phyloP scores from a whole-genome alignment of 352 stramenopile species.

The Phytophthora ramorum region DNA sequence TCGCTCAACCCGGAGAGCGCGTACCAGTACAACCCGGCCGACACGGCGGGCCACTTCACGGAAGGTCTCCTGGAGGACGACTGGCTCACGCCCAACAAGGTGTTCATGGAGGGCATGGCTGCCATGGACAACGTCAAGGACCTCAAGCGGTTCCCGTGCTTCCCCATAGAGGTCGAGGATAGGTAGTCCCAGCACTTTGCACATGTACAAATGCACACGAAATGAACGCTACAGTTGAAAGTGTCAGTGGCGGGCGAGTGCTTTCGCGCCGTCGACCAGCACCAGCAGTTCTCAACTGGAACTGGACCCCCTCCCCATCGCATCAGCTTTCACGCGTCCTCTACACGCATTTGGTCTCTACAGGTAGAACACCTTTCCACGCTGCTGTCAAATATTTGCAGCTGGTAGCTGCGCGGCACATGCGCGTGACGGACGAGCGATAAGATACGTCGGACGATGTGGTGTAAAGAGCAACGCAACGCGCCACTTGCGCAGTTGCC shows the following conservation, averaged over 20 bases:
- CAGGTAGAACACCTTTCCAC: constrained; percentile 7
- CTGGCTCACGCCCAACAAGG: constrained; percentile 62
- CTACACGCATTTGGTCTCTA: constrained; percentile 18
- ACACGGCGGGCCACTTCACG: constrained; percentile 53
- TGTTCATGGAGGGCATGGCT: constrained; percentile 54
- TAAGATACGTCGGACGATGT: constrained; percentile 35
- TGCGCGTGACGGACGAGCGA: constrained; percentile 29
- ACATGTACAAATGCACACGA: neutral
- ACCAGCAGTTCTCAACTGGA: constrained; percentile 6
- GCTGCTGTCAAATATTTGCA: constrained; percentile 7
- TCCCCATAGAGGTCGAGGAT: constrained; percentile 36
- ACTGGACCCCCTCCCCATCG: constrained; percentile 10
- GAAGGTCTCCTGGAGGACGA: constrained; percentile 60
- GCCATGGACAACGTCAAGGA: constrained; percentile 53
- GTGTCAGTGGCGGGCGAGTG: constrained; percentile 4
- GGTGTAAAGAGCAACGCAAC: constrained; percentile 14
- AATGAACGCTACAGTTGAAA: constrained; percentile 1
- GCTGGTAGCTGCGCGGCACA: constrained; percentile 27
- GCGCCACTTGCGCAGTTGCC: constrained; percentile 9
- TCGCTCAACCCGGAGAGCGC: constrained; percentile 65
- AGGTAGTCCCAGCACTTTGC: neutral
- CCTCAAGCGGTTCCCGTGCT: constrained; percentile 61
- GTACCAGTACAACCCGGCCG: constrained; percentile 66
- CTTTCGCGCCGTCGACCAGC: constrained; percentile 8
- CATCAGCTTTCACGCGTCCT: constrained; percentile 15